Conservation (phyloP, 2,329 filamentous ascomycete genomes). For the Exserohilum rostratum region DNA sequence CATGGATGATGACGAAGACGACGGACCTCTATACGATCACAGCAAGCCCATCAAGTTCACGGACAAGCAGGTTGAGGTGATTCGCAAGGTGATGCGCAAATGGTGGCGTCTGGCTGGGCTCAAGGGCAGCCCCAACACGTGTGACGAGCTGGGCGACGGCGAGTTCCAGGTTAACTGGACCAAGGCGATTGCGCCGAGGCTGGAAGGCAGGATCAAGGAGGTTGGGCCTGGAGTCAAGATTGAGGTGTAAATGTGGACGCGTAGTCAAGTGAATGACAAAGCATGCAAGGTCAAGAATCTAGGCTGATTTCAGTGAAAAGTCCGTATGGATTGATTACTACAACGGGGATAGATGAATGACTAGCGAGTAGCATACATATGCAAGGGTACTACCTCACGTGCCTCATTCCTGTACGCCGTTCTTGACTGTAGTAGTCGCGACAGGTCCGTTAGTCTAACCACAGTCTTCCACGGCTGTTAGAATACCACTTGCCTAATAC, state of each 20-base stretch:
- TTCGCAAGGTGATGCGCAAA: constrained; percentile 71
- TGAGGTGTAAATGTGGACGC: background rate
- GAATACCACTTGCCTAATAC: too few species aligned
- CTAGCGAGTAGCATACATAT: too few species aligned
- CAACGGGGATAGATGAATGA: too few species aligned
- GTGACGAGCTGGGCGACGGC: constrained; percentile 64
- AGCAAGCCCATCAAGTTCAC: constrained; percentile 52
- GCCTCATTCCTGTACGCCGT: too few species aligned
- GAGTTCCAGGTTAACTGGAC: constrained; percentile 75
- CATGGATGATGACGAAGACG: constrained; percentile 49
- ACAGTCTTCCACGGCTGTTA: too few species aligned
- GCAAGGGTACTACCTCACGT: too few species aligned
- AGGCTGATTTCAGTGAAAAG: too few species aligned
- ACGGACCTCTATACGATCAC: constrained; percentile 48
- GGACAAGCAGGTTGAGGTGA: constrained; percentile 61
- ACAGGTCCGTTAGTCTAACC: too few species aligned
- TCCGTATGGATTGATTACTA: too few species aligned
- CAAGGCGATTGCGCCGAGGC: constrained; percentile 73
- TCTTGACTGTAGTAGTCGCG: too few species aligned
- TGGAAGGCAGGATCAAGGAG: constrained; percentile 75
- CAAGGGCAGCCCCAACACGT: constrained; percentile 54
- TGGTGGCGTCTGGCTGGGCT: constrained; percentile 75
- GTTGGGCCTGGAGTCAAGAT: constrained; percentile 14
- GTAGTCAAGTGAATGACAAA: background rate
- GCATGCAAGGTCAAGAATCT: too few species aligned